Base-by-base conservation (phyloP, 78 protist genomes). In the Dictyostelium capitatum region DNA sequence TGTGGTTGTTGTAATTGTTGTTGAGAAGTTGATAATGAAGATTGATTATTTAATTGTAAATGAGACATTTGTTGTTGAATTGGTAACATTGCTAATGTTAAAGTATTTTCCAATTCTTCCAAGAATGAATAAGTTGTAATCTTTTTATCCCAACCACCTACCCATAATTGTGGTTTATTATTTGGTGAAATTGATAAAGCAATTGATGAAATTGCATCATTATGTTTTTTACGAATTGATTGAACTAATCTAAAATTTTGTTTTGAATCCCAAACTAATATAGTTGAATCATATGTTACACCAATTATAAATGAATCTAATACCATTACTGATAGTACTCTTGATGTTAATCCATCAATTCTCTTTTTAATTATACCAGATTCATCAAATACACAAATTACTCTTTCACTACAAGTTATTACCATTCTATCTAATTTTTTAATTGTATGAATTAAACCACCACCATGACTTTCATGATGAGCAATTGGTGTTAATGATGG, bases 121-220 rank as follows among this genome's bases (percentile, higher is more conserved):
- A 32, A 32, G 25, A 73, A 32, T 17, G 32, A n/a, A 73, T 73
- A 73, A 14, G 79, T 75, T 19, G 93, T 59, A 14, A 87, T 77
- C 30, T 78, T 56, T 50, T 77, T 87, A 64, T 87, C 93, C 84
- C 83, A 87, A 20, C 70, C 23, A 25, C 82, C 50, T n/a, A 57
- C 83, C 93, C 83, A 87, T 14, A 87, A 19, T 47, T 77, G 74
- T 59, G 81, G 41, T 19, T 23, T 53, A 19, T 37, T 62, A 15
- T 10, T 48, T 20, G 11, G 50, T 41, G 73, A 20, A 43, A 25
- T 3, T 20, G 59, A 48, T 2, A 51, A 50, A 6, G 70, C 79
- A 1, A 77, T 15, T 14, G 59, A 62, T 20, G 67, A 47, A 37
- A 87, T 73, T 1, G 93, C 78, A 64, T 77, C 79, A 19, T 47